phyloP scores from a whole-genome alignment of 2,329 filamentous ascomycete genomes.

The Sporothrix dimorphospora region DNA sequence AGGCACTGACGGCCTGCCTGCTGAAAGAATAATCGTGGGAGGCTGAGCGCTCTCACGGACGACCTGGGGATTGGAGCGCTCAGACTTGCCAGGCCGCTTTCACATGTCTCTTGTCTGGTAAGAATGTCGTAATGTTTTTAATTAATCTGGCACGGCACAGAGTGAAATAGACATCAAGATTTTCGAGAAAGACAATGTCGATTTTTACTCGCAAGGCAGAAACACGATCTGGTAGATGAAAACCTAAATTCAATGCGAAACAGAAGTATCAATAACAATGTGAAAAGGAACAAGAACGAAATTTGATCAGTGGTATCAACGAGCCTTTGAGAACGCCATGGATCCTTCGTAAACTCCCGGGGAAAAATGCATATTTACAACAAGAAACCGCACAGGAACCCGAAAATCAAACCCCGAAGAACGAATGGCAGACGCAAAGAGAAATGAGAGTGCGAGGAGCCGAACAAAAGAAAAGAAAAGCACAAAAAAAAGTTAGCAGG shows the following conservation, averaged over 20 bases:
- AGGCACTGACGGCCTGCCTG: conserved; percentile 8
- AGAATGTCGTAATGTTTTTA: background rate
- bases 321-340: background rate
- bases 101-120: conserved; percentile 6
- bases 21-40: background rate
- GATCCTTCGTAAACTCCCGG: background rate
- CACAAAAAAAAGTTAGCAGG: too few relatives aligned
- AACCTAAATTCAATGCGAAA: background rate
- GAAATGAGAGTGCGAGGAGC: background rate
- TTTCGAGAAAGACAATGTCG: too few relatives aligned
- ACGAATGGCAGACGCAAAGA: background rate
- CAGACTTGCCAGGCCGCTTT: background rate
- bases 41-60: background rate
- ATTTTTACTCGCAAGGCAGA: too few relatives aligned
- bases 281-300: background rate
- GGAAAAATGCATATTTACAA: too few relatives aligned
- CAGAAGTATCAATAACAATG: background rate
- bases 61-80: background rate
- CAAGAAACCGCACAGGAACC: background rate
- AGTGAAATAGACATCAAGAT: background rate
- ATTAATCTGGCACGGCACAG: background rate
- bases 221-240: too few relatives aligned
- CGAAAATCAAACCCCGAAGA: background rate
- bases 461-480: background rate
- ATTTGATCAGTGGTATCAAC: background rate